Evolutionary conservation across 2,329 filamentous ascomycete species (phyloP).

Genomic region (Fusarium cyanostomum): DNA sequence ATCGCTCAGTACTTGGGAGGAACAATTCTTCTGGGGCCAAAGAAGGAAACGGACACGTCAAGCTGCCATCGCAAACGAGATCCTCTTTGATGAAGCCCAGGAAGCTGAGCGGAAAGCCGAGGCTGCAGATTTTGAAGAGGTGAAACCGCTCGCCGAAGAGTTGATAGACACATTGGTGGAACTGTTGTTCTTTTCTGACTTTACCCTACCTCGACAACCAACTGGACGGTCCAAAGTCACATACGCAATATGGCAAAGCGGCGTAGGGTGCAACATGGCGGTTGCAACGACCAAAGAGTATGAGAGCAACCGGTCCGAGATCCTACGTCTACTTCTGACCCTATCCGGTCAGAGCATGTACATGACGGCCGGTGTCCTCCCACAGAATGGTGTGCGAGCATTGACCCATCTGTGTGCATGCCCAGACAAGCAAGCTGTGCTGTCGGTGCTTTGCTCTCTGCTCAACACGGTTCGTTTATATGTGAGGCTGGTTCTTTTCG

Average conservation of each 20-base stretch:
- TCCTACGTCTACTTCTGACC: conserved; percentile 85
- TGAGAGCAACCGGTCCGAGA: conserved; percentile 92
- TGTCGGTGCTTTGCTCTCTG: conserved; percentile 90
- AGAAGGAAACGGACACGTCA: conserved; percentile 77
- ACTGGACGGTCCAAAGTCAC: conserved; percentile 81
- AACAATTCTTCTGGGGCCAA: conserved; percentile 89
- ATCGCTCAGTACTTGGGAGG: conserved; percentile 83
- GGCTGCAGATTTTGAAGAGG: conserved; percentile 77
- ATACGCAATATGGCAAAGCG: conserved; percentile 97
- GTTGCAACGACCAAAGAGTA: conserved; percentile 90
- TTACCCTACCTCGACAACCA: conserved; percentile 81
- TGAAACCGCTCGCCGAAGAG: conserved; percentile 90
- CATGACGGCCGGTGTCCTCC: conserved; percentile 80
- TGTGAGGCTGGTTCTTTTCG: neutral
- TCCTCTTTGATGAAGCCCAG: conserved; percentile 83
- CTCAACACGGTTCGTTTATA: conserved; percentile 80
- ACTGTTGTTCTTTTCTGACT: conserved; percentile 88
- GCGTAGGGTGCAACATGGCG: conserved; percentile 92
- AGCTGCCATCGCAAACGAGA: conserved; percentile 73
- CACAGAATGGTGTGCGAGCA: conserved; percentile 82
- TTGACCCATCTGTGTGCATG: conserved; percentile 91
- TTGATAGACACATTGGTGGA: conserved; percentile 90
- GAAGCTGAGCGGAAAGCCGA: conserved; percentile 58
- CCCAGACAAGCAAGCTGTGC: conserved; percentile 88
- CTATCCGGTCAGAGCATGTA: conserved; percentile 94